Percentiles rank a stretch among this genome's conserved stretches.
Conservation (phyloP, 2,329 filamentous ascomycete species). For the Penicillium sp. region DNA sequence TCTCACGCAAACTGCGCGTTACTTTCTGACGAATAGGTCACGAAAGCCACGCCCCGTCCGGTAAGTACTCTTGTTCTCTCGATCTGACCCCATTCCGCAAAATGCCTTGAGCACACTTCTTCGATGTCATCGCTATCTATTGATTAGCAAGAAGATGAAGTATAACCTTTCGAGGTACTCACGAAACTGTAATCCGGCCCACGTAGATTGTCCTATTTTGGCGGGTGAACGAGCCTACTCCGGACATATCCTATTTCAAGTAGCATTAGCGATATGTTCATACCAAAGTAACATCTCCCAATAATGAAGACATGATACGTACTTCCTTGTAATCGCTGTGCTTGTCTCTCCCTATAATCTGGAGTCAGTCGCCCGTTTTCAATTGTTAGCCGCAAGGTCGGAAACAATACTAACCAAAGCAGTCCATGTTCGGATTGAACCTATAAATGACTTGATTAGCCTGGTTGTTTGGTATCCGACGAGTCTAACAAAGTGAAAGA, state of each 20-base stretch:
- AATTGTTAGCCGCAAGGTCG: too few relatives aligned
- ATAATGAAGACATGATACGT: neutral
- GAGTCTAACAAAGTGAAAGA: neutral
- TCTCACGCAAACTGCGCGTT: conserved; percentile 78
- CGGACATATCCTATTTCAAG: conserved; percentile 66
- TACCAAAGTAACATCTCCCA: neutral
- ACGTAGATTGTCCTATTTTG: conserved; percentile 94
- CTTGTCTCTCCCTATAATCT: conserved; percentile 17
- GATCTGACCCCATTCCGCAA: conserved; percentile 93
- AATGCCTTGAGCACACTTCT: conserved; percentile 90
- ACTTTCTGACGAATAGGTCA: conserved; percentile 80
- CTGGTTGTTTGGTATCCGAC: neutral
- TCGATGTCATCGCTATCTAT: conserved; percentile 77
- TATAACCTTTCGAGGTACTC: neutral
- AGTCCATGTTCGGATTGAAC: conserved; percentile 92
- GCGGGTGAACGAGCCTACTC: conserved; percentile 84
- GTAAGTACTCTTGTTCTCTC: conserved; percentile 83
- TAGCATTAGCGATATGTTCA: neutral
- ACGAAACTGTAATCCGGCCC: conserved; percentile 58
- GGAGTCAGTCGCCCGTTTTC: neutral
- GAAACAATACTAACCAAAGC: conserved; percentile 90
- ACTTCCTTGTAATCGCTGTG: conserved; percentile 24
- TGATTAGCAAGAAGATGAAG: neutral
- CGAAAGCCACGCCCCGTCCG: conserved; percentile 84
- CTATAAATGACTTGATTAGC: neutral